Evolutionary conservation across 2,329 filamentous ascomycete genomes (phyloP), one percentile per base, ranked within the genome.

Genomic region (Neoscytalidium dimidiatum): DNA sequence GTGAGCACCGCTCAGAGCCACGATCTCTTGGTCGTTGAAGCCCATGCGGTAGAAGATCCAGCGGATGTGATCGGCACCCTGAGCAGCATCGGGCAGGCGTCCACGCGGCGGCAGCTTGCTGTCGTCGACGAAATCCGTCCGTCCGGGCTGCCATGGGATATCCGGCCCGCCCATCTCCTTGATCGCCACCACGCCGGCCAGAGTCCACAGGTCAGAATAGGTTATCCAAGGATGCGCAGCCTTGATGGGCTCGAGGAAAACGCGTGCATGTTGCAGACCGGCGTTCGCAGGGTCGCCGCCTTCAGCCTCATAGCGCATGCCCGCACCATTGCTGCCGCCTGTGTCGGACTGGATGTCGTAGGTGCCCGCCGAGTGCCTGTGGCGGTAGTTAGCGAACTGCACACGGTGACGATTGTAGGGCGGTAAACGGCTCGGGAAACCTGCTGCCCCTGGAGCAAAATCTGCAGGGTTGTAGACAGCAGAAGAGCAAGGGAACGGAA

Each of bases 281-380:
- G 86, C 86, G 75, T 89, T 89, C 64, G 87, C 85, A 4, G 86
- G 86, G 71, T 89, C 86, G 66, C 85, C 86, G 66, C 86, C 86
- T 77, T 89, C 87, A 26, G 81, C 77, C 77, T 88, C 86, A 72
- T 88, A 89, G 35, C 87, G 82, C 87, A 89, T 89, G 19, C 86
- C 86, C 0, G 87, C 87, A 66, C 87, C 87, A 72, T 89, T 89
- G 28, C 82, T 85, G 41, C 87, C 87, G 38, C 87, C 87, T 8
- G 86, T 89, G 71, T 87, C 83, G 63, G 85, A 85, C 63, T 81
- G 79, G 31, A 77, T 76, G 71, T 86, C 84, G 74, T 89, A 89
- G 4, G 87, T 89, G 29, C 87, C 87, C 1, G 86, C 77, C n/a
- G 84, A 84, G 76, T 90, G 87, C 85, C 85, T 85, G 64, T 23